phyloP scores from a whole-genome alignment of 1,139 yeast species.

The Geotrichum europaeum region DNA sequence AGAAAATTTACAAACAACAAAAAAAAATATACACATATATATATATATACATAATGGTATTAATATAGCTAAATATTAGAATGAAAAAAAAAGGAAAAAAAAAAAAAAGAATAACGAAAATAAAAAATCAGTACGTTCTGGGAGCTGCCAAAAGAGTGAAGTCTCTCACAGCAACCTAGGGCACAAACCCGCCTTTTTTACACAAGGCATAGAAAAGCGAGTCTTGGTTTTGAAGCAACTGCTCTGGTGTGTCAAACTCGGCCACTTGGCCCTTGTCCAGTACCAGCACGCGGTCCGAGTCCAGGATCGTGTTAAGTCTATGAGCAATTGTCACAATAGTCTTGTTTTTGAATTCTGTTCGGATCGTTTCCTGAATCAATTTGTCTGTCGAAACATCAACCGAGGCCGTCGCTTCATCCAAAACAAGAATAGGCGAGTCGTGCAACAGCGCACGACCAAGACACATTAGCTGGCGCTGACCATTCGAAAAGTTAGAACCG shows the following conservation, averaged over 20 bases:
- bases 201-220: slow-evolving; percentile 59
- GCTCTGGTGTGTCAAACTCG: slow-evolving; percentile 63
- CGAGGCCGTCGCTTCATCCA: slow-evolving; percentile 85
- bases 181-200: slow-evolving; percentile 47
- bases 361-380: slow-evolving; percentile 66
- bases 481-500: slow-evolving; percentile 68
- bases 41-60: not conserved
- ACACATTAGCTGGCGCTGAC: slow-evolving; percentile 73
- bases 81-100: not conserved
- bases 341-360: slow-evolving; percentile 54
- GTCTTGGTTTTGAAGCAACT: slow-evolving; percentile 40
- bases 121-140: not conserved
- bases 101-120: not conserved
- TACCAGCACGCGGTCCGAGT: slow-evolving; percentile 65
- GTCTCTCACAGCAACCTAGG: not conserved
- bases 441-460: slow-evolving; percentile 66
- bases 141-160: not conserved
- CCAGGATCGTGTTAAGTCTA: slow-evolving; percentile 74
- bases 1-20: too few species aligned
- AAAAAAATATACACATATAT: too few species aligned
- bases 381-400: slow-evolving; percentile 77
- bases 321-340: slow-evolving; percentile 81
- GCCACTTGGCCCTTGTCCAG: slow-evolving; percentile 61
- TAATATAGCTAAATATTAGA: not conserved
- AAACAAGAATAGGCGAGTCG: slow-evolving; percentile 54